Base-by-base conservation (phyloP, 495 filamentous ascomycete species). In the Lasiosphaeria miniovina region DNA sequence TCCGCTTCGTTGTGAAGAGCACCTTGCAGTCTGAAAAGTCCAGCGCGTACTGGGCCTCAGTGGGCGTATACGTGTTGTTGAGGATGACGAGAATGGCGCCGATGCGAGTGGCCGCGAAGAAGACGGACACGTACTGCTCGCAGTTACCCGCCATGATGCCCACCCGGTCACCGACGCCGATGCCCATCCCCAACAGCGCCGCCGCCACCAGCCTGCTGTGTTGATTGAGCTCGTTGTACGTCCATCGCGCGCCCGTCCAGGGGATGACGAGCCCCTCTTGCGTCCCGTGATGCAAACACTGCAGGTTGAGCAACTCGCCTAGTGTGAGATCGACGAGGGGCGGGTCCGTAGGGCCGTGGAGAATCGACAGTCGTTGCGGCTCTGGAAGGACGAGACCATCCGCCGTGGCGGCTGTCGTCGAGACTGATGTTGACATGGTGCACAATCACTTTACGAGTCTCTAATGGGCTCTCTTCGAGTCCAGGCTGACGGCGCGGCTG, bases 61-160 rank as follows among this genome's bases (percentile, higher is more conserved):
- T 79, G 0, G 82, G 77, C 32, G 86, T 90, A 64, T 89, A 88
- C 0, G 85, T 90, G 72, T 87, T 88, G 72, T 90, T 88, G 62
- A 88, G 72, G 35, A 88, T 86, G 5, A 90, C 86, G 49, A 88
- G 68, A 24, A 87, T 83, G 35, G 83, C 85, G 14, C 86, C 86
- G n/a, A 90, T 82, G 14, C 82, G 75, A 3, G 83, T 80, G 35
- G 84, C 84, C 1, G 85, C 86, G 59, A 90, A 90, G 74, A 90
- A 87, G 15, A 89, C 75, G 0, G 84, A 78, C 36, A 85, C 84
- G 63, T 88, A 90, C 69, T 86, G 82, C 63, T 87, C 85, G 67
- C 85, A 88, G 67, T 90, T 89, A 4, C 86, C 86, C 2, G 85
- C 84, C 84, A 89, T 87, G 51, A 90, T 82, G 36, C 84, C 87